A percentile compares a stretch with the other conserved stretches of the same genome.
Evolutionary conservation across 495 filamentous ascomycete genomes (phyloP).

Genomic region (Neurospora sp.): DNA sequence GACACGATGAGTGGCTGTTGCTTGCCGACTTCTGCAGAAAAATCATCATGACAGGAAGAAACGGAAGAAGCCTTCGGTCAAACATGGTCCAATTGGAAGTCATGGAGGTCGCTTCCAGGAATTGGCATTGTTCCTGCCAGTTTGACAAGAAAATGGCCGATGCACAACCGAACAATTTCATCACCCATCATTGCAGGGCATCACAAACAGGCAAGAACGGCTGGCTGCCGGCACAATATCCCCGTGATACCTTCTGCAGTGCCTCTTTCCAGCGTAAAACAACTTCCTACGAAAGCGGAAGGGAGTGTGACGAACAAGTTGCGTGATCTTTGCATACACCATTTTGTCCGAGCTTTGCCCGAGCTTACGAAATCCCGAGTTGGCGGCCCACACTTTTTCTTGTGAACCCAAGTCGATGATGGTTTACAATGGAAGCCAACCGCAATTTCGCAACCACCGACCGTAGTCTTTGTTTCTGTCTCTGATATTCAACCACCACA

Average conservation of each 20-base stretch:
- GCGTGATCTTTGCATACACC: neutral
- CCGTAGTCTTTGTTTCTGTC: constrained; percentile 2
- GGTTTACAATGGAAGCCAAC: constrained; percentile 2
- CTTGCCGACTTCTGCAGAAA: neutral
- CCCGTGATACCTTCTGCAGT: constrained; percentile 2
- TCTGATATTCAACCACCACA: neutral
- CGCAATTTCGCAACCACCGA: constrained; percentile 8
- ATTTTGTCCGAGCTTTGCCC: constrained; percentile 7
- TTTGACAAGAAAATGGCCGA: neutral
- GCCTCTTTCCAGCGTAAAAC: neutral
- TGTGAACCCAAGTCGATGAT: neutral
- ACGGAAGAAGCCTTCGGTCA: too few relatives aligned
- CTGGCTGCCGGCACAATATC: neutral
- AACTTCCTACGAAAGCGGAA: neutral
- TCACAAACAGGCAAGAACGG: constrained; percentile 1
- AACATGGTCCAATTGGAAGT: neutral
- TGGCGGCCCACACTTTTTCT: neutral
- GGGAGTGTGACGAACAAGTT: neutral
- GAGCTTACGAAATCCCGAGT: neutral
- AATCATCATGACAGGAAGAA: neutral
- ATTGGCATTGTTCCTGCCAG: neutral
- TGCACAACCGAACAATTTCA: neutral
- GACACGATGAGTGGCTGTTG: neutral
- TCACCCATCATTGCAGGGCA: neutral
- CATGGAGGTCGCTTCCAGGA: neutral